Percentiles rank a stretch among this genome's conserved stretches.
Conservation (phyloP, 768 basidiomycete species). For the Chalciporus chontae region DNA sequence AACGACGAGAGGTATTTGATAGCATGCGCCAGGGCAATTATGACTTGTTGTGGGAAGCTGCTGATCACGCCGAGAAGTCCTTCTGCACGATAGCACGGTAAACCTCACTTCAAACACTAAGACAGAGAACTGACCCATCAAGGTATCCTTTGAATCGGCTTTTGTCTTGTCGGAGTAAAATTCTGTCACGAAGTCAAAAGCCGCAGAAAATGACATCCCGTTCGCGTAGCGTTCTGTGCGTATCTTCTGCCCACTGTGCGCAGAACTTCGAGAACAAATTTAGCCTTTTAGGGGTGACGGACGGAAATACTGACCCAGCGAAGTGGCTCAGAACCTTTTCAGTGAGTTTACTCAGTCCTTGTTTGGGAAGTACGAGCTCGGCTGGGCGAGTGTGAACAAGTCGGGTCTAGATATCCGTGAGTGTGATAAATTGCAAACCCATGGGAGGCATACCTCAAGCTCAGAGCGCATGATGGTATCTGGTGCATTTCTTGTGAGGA, state of each 20-base stretch:
- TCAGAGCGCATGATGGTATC: conserved; percentile 85
- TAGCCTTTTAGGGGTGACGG: conserved; percentile 6
- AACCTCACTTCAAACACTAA: not conserved
- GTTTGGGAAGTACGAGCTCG: conserved; percentile 68
- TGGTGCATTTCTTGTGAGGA: conserved; percentile 24
- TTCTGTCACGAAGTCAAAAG: conserved; percentile 60
- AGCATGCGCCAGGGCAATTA: conserved; percentile 69
- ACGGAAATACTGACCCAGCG: conserved; percentile 44
- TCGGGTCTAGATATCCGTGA: conserved; percentile 60
- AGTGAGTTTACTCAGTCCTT: conserved; percentile 62
- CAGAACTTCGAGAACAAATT: conserved; percentile 30
- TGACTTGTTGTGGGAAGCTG: conserved; percentile 65
- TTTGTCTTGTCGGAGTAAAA: conserved; percentile 61
- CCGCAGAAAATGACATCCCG: conserved; percentile 57
- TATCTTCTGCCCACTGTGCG: conserved; percentile 39
- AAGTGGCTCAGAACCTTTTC: conserved; percentile 75
- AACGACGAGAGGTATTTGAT: conserved; percentile 71
- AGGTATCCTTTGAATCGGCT: conserved; percentile 36
- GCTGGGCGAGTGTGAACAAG: conserved; percentile 81
- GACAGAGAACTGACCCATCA: conserved; percentile 12
- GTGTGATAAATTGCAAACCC: not conserved
- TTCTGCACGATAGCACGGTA: conserved; percentile 35
- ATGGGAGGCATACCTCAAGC: conserved; percentile 58
- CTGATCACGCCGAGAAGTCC: conserved; percentile 58
- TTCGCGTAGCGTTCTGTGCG: conserved; percentile 62